Percentiles rank a stretch among this genome's conserved stretches.
Conservation (phyloP, 805 yeast genomes). For the Saccharomycopsis selenospora region DNA sequence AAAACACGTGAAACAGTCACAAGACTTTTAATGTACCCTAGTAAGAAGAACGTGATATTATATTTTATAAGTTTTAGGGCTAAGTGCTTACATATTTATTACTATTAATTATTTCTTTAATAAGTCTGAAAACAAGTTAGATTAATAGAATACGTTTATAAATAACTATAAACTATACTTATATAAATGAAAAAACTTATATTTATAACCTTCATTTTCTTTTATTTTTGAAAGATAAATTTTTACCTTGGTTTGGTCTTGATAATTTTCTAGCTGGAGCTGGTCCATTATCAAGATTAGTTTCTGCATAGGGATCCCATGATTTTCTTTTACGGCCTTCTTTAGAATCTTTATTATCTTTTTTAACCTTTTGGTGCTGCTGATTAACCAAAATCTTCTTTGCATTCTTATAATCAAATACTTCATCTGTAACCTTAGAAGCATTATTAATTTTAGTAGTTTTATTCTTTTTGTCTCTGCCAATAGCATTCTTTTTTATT, state of each 20-base stretch:
- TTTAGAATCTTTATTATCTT: conserved; percentile 21
- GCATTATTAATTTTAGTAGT: conserved; percentile 7
- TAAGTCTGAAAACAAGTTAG: too few species aligned
- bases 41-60: too few species aligned
- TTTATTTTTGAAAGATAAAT: conserved; percentile 13
- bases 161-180: too few species aligned
- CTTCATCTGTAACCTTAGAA: conserved; percentile 12
- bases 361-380: conserved; percentile 5
- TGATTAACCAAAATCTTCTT: conserved; percentile 34
- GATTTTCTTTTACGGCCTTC: conserved; percentile 34
- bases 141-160: too few species aligned
- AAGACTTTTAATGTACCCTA: too few species aligned
- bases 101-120: too few species aligned
- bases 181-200: too few species aligned
- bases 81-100: too few species aligned
- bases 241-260: conserved; percentile 13
- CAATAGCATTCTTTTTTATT: conserved; percentile 10
- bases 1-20: background rate
- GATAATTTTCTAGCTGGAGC: conserved; percentile 30
- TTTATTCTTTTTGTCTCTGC: conserved; percentile 6
- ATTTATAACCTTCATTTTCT: background rate
- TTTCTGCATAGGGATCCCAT: conserved; percentile 51
- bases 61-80: too few species aligned
- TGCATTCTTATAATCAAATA: conserved; percentile 39
- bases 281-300: conserved; percentile 1